Conservation (phyloP, 2,329 filamentous ascomycete genomes). For the Alternaria ventricosa region DNA sequence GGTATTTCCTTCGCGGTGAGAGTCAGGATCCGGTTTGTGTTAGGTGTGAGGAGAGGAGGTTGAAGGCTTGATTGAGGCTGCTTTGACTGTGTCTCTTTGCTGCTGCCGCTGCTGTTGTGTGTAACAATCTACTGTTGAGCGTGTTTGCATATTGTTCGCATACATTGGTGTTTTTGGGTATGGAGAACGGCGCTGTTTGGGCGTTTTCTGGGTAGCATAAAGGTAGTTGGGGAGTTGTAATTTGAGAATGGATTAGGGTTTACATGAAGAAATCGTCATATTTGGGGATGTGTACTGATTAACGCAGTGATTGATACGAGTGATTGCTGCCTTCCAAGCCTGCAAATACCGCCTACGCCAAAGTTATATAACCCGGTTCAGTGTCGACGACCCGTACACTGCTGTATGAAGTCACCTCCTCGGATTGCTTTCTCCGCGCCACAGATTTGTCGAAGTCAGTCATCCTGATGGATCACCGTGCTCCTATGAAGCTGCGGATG, state of each 20-base stretch:
- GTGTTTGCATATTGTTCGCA: background rate
- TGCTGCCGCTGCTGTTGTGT: background rate
- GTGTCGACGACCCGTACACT: too few species aligned
- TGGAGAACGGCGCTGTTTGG: background rate
- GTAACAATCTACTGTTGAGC: background rate
- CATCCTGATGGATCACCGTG: too few species aligned
- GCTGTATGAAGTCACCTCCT: too few species aligned
- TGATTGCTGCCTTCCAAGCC: too few species aligned
- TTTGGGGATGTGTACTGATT: too few species aligned
- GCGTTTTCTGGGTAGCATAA: background rate
- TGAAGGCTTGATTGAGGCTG: conserved; percentile 60
- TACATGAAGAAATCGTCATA: too few species aligned
- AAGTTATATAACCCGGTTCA: too few species aligned
- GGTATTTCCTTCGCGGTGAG: conserved; percentile 68
- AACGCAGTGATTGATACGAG: too few species aligned
- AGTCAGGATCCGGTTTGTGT: conserved; percentile 67
- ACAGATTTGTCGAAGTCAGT: too few species aligned
- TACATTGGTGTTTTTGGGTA: background rate
- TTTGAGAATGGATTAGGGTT: background rate
- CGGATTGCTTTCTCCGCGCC: too few species aligned
- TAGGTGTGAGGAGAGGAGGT: conserved; percentile 65
- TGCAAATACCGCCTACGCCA: too few species aligned
- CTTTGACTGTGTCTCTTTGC: background rate
- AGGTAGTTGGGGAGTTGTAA: background rate
- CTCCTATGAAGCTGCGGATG: background rate